A percentile compares a stretch with the other conserved stretches of the same genome.
phyloP scores from a whole-genome alignment of 2,329 filamentous ascomycete genomes.

The Lachnellula cervina region DNA sequence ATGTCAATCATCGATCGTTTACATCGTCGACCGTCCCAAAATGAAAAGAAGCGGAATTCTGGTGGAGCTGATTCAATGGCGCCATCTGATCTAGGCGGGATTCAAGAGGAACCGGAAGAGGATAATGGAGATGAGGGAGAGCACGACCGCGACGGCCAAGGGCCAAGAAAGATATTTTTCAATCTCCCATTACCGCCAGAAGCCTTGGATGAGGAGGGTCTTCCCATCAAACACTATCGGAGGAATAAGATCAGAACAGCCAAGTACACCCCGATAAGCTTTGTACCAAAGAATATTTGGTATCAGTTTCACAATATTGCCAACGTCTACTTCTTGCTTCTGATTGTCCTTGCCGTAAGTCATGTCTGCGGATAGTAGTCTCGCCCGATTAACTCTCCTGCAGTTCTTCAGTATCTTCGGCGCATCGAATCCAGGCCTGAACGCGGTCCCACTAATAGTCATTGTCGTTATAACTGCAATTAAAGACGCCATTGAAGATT shows the following conservation, averaged over 20 bases:
- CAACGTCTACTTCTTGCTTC: conserved; percentile 96
- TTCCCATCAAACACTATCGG: conserved; percentile 63
- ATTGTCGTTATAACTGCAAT: conserved; percentile 84
- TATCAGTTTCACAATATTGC: conserved; percentile 98
- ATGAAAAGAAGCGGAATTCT: conserved; percentile 65
- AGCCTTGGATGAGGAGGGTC: conserved; percentile 75
- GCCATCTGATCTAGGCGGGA: conserved; percentile 29
- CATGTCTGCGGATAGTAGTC: not conserved
- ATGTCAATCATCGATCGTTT: conserved; percentile 74
- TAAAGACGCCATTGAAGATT: conserved; percentile 96
- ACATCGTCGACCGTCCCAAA: conserved; percentile 52
- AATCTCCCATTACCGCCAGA: conserved; percentile 74
- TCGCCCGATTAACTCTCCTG: conserved; percentile 24
- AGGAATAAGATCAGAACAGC: conserved; percentile 97
- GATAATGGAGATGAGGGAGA: conserved; percentile 29
- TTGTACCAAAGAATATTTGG: conserved; percentile 94
- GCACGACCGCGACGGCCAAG: conserved; percentile 35
- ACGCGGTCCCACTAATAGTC: conserved; percentile 86
- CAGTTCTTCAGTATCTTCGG: conserved; percentile 97
- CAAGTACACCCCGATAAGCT: conserved; percentile 94
- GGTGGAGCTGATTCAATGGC: conserved; percentile 32
- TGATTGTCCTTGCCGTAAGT: conserved; percentile 90
- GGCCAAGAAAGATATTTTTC: conserved; percentile 68
- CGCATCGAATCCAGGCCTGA: conserved; percentile 81
- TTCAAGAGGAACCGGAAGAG: conserved; percentile 25